phyloP scores from a whole-genome alignment of 1,284 basidiomycete genomes.

The Volvariella surrecta region DNA sequence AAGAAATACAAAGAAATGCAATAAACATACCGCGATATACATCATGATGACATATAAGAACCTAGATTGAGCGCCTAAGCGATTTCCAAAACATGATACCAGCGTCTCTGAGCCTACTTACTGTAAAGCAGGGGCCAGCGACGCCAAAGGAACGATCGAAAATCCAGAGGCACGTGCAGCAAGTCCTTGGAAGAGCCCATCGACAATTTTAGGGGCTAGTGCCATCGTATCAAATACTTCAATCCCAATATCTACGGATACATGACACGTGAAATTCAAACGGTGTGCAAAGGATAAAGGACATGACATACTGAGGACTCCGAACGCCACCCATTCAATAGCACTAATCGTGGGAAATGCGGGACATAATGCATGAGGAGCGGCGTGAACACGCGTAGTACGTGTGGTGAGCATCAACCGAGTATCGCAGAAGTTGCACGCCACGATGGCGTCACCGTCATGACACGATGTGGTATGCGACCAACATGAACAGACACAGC shows the following conservation, averaged over 20 bases:
- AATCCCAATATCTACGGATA: constrained; percentile 27
- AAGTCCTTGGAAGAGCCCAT: constrained; percentile 56
- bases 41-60: constrained; percentile 74
- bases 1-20: background rate
- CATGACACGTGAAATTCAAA: background rate
- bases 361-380: background rate
- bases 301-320: constrained; percentile 33
- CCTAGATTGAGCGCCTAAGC: constrained; percentile 24
- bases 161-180: constrained; percentile 77
- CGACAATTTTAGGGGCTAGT: constrained; percentile 39
- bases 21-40: constrained; percentile 42
- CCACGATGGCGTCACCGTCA: too few relatives aligned
- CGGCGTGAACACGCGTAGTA: too few relatives aligned
- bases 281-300: too few relatives aligned
- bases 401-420: too few relatives aligned
- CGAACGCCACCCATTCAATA: constrained; percentile 46
- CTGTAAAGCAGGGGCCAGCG: constrained; percentile 61
- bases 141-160: constrained; percentile 52
- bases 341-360: constrained; percentile 19
- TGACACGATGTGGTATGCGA: too few relatives aligned
- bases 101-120: constrained; percentile 19
- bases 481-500: too few relatives aligned
- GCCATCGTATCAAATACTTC: constrained; percentile 38
- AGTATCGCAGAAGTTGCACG: too few relatives aligned
- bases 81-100: background rate